Evolutionary conservation across 2,329 filamentous ascomycete genomes (phyloP), one percentile per base, ranked within the genome.

Genomic region (Stylonectria norvegica): DNA sequence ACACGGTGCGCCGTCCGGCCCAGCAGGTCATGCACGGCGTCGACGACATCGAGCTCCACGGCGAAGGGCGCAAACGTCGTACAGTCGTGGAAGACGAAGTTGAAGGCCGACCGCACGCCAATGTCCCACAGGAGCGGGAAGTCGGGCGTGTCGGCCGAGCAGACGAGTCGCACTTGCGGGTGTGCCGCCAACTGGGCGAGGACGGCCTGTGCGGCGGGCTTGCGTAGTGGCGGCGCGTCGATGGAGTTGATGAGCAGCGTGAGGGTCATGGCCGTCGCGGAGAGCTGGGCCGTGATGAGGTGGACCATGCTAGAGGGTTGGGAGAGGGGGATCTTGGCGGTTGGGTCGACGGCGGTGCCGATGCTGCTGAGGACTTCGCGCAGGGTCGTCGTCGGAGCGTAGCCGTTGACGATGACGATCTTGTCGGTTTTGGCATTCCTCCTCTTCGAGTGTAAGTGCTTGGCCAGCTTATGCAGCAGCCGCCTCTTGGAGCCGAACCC

Each of bases 121-220:
- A 87, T 83, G 65, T 96, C 89, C 90, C 91, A 98, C 36, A 97
- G 75, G 1, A 96, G 68, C 1, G 88, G 71, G 58, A 95, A 95
- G 55, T 86, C 88, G 5, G 90, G 89, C 7, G 88, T 89, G 65
- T 97, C 91, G 40, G 85, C 85, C 2, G 89, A 94, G 53, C 85
- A 86, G 20, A 94, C 64, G 18, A 97, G 70, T 38, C 75, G 79
- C 47, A 97, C 75, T 27, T 73, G 74, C 1, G 83, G 79, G 54
- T 91, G 85, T 0, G 85, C 73, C 9, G 88, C 85, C 12, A 98
- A 75, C 20, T 83, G 79, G 5, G 89, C 81, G 23, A 98, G 75
- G 33, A 89, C 72, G 2, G 83, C 69, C 58, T 95, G 91, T 3
- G 77, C 73, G 5, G 74, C 70, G 1, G 81, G 68, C 46, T 83